Conservation (phyloP, 2,329 filamentous ascomycete species). For the Furcasterigmium sp. region DNA sequence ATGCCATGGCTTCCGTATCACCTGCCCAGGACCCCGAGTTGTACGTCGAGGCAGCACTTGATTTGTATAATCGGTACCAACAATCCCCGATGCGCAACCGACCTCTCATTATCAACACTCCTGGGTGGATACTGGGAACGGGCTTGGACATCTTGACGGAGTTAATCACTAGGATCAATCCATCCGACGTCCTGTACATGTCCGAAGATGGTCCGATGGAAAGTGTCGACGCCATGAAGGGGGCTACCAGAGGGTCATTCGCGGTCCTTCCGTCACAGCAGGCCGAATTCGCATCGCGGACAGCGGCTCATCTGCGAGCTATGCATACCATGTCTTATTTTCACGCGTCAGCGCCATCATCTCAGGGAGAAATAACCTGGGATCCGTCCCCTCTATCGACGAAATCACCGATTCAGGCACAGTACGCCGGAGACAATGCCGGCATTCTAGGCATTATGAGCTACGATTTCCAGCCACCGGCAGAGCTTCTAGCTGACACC, state of each 20-base stretch:
- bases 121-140: slow-evolving; percentile 68
- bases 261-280: slow-evolving; percentile 54
- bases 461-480: slow-evolving; percentile 59
- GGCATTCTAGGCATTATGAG: slow-evolving; percentile 62
- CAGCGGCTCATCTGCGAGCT: slow-evolving; percentile 58
- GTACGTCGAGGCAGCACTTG: slow-evolving; percentile 58
- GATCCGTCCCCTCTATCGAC: slow-evolving; percentile 49
- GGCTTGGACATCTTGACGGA: slow-evolving; percentile 60
- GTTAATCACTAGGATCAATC: slow-evolving; percentile 47
- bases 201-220: slow-evolving; percentile 57
- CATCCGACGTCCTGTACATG: slow-evolving; percentile 64
- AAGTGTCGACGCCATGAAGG: slow-evolving; percentile 47
- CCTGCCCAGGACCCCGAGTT: slow-evolving; percentile 62
- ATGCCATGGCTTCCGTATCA: slow-evolving; percentile 60
- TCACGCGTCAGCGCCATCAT: slow-evolving; percentile 35
- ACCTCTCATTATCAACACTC: slow-evolving; percentile 67
- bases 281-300: slow-evolving; percentile 50
- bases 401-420: slow-evolving; percentile 55
- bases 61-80: slow-evolving; percentile 57
- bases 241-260: slow-evolving; percentile 37
- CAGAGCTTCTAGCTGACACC: slow-evolving; percentile 54
- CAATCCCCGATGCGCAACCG: slow-evolving; percentile 31
- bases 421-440: slow-evolving; percentile 43
- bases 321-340: slow-evolving; percentile 84
- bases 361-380: slow-evolving; percentile 38